Evolutionary conservation across 176 grass and related monocot species (phyloP).

Genomic region (Tillandsia fasciculata): DNA sequence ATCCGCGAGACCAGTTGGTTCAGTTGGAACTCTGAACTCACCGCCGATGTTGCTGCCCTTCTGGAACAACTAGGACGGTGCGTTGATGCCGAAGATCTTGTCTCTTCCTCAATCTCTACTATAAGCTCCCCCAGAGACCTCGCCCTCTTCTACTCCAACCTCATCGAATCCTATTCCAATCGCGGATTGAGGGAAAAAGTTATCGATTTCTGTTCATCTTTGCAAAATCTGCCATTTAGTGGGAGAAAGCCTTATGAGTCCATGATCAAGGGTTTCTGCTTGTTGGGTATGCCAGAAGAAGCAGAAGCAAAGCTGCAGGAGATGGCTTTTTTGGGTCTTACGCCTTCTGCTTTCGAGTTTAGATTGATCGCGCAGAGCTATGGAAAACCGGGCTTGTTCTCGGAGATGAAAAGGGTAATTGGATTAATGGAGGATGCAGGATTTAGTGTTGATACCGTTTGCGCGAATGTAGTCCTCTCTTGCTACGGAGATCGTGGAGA

Average conservation of each 20-base stretch:
- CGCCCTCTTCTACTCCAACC: constrained; percentile 63
- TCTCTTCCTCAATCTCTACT: constrained; percentile 39
- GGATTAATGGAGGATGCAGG: constrained; percentile 53
- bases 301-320: constrained; percentile 52
- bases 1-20: constrained; percentile 69
- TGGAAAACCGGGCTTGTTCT: constrained; percentile 34
- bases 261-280: constrained; percentile 64
- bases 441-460: constrained; percentile 34
- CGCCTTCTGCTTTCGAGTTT: constrained; percentile 52
- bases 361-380: constrained; percentile 62
- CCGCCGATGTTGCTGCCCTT: constrained; percentile 41
- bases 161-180: constrained; percentile 65
- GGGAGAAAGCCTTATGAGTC: constrained; percentile 34
- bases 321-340: constrained; percentile 42
- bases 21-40: constrained; percentile 61
- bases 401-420: constrained; percentile 59
- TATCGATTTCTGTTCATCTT: constrained; percentile 36
- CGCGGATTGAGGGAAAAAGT: constrained; percentile 37
- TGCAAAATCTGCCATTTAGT: constrained; percentile 29
- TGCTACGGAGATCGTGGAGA: constrained; percentile 61
- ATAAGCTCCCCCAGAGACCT: constrained; percentile 29
- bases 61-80: constrained; percentile 38
- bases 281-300: constrained; percentile 42
- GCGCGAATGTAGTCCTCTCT: constrained; percentile 61
- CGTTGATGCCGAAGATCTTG: constrained; percentile 36